Percentiles rank a stretch among this genome's conserved stretches.
Conservation (phyloP, 1,284 basidiomycete species). For the Malassezia obtusa region DNA sequence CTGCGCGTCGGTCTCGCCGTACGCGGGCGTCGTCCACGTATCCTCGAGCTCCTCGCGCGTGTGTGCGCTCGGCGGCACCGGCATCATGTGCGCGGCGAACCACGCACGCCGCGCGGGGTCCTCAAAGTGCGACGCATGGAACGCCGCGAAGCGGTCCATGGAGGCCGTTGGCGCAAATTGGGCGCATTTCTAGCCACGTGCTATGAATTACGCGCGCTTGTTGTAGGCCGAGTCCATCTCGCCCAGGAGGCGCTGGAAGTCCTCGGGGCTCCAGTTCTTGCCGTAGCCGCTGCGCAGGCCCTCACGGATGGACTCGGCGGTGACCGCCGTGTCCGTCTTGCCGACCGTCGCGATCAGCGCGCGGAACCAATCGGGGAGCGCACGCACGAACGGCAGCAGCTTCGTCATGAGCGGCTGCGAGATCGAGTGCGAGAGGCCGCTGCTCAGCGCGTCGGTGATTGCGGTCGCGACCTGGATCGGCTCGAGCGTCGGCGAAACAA, state of each 20-base stretch:
- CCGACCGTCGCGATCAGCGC: conserved; percentile 27
- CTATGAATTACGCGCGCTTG: neutral
- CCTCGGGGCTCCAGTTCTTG: conserved; percentile 26
- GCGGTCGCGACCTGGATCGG: conserved; percentile 34
- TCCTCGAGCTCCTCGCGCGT: conserved; percentile 8
- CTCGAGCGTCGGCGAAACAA: conserved; percentile 41
- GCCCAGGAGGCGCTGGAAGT: neutral
- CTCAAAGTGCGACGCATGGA: conserved; percentile 13
- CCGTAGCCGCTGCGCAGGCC: conserved; percentile 39
- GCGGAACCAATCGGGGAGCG: conserved; percentile 36
- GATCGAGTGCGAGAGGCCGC: conserved; percentile 35
- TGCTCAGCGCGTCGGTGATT: conserved; percentile 33
- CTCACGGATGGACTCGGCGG: conserved; percentile 27
- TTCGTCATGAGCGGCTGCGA: conserved; percentile 32
- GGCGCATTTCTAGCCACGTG: neutral
- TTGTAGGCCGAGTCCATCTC: conserved; percentile 1
- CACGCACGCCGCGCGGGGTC: conserved; percentile 7
- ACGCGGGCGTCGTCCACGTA: conserved; percentile 4
- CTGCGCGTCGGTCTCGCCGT: conserved; percentile 1
- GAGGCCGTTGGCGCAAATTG: neutral
- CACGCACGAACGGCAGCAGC: conserved; percentile 32
- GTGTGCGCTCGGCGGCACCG: neutral
- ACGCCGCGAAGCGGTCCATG: neutral
- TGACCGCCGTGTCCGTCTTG: conserved; percentile 37
- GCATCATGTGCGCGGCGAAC: conserved; percentile 5